Evolutionary conservation across 192 early-diverging fungal species (phyloP), one percentile per base, ranked within the genome.

Genomic region (Umbelopsis ramanniana): DNA sequence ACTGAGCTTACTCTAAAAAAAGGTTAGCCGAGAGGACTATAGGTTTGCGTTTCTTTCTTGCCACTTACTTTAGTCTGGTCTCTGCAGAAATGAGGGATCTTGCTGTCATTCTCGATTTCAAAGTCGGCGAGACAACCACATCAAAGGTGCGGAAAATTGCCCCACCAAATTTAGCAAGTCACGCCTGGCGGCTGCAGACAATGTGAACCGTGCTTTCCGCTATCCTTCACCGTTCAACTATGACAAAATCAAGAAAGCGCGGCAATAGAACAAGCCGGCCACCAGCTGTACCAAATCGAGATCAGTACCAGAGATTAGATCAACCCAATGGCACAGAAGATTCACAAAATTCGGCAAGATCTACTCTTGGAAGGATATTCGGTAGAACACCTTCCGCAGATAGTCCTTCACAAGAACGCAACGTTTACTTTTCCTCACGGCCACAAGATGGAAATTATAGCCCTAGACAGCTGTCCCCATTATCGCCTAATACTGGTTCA

Each of bases 1-100:
- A 94, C 93, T 10, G 96, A 96, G 83, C 92, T 93, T 29, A 96
- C 94, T 72, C 93, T 95, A 79, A 29, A 43, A 10, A 17, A 33
- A 52, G 54, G 54, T 40, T 57, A 57, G 23, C 1, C 45, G 6
- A 68, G 21, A 23, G 29, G 15, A 66, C 14, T 48, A 17, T 46
- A 14, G 11, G 12, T 8, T 6, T 55, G 12, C 48, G 8, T 12
- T 33, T 1, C 11, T 5, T 17, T 9, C 46, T 15, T 33, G 21
- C 22, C 2, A 2, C 69, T 67, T 78, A 83, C 82, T 83, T 83
- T 63, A 83, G 73, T 66, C 76, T 73, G 26, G 79, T 80, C 47
- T 80, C 72, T 29, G 68, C 45, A 70, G 67, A 80, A 55, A 83
- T 67, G 46, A 83, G 60, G 29, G 48, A 50, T 21, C 15, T 17